Percentiles rank a stretch among this genome's conserved stretches.
Conservation (phyloP, 2,329 filamentous ascomycete species). For the Juglanconis oblonga region DNA sequence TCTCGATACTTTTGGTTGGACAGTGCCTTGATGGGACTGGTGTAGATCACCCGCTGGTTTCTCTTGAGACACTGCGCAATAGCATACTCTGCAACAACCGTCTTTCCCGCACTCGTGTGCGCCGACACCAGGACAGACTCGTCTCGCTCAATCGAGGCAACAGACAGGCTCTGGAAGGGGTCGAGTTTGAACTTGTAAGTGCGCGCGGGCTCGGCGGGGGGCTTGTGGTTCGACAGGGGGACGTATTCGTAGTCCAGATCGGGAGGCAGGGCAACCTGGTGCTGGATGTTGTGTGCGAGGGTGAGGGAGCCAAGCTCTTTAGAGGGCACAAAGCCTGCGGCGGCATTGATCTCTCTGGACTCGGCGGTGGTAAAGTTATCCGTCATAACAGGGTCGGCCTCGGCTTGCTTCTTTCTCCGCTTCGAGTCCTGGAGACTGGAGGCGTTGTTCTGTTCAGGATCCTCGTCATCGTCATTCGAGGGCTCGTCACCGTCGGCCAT, state of each 20-base stretch:
- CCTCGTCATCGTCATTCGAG: constrained; percentile 37
- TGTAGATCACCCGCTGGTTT: constrained; percentile 98
- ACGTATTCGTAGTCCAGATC: constrained; percentile 93
- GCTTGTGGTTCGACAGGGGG: constrained; percentile 90
- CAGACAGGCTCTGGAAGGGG: constrained; percentile 93
- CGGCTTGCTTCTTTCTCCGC: constrained; percentile 60
- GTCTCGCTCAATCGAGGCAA: constrained; percentile 90
- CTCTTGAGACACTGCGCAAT: constrained; percentile 96
- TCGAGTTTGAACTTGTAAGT: constrained; percentile 88
- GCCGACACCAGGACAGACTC: constrained; percentile 97
- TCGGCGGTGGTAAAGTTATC: constrained; percentile 95
- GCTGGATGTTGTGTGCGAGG: constrained; percentile 94
- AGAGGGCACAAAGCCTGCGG: constrained; percentile 62
- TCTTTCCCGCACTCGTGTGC: constrained; percentile 97
- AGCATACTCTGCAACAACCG: constrained; percentile 96
- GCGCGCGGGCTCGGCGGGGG: constrained; percentile 81
- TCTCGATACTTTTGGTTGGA: constrained; percentile 99
- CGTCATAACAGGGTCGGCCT: constrained; percentile 77
- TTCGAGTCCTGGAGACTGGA: constrained; percentile 55
- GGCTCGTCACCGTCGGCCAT: constrained; percentile 43
- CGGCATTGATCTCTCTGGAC: constrained; percentile 82
- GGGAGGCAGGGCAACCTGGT: constrained; percentile 92
- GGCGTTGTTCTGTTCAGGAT: constrained; percentile 23
- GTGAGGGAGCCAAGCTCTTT: constrained; percentile 70
- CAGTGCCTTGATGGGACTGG: constrained; percentile 96